Evolutionary conservation across 768 basidiomycete genomes (phyloP), one percentile per base, ranked within the genome.

Genomic region (Boletus reticuloceps): DNA sequence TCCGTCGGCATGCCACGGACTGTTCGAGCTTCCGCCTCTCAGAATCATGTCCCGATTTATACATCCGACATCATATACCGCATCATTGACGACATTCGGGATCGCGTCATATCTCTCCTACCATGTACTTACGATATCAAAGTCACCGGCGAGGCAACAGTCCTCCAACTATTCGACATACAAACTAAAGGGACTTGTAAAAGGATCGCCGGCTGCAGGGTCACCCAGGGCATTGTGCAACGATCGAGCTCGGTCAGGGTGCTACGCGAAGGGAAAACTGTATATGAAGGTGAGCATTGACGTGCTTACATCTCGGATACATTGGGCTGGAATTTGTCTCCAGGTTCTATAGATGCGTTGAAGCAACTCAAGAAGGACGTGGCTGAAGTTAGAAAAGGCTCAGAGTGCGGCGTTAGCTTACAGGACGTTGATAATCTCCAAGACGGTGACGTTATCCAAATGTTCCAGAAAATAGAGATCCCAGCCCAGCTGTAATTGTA

Each of bases 41-140:
- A 81, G 51, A 81, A 86, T 50, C 74, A 76, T 34, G 84, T 99
- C 41, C 79, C 84, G 1, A 78, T 97, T 42, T 74, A 82, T 63
- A 79, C 82, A 40, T 93, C 93, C 42, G 75, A 86, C 42, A 87
- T 99, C 66, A 99, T 99, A 64, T 99, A 99, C 73, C 84, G 88
- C 45, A 76, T 98, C 48, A 93, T 98, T 74, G 97, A 98, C 58
- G 82, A 88, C 19, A 82, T 98, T 51, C 89, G 82, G 48, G 72
- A 79, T 31, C 81, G 82, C 40, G 82, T 95, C 31, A 82, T 86
- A 54, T 82, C 75, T 16, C 75, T 98, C 22, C 77, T 99, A 4
- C 94, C 96, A 2, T 79, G 81, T n/a, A 83, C 82, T 47, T 78
- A 87, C 59, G 94, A 97, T 73, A 87, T 80, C 38, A 83, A 82